Evolutionary conservation across 495 filamentous ascomycete species (phyloP), one percentile per base, ranked within the genome.

Genomic region (Trichoderma virens): DNA sequence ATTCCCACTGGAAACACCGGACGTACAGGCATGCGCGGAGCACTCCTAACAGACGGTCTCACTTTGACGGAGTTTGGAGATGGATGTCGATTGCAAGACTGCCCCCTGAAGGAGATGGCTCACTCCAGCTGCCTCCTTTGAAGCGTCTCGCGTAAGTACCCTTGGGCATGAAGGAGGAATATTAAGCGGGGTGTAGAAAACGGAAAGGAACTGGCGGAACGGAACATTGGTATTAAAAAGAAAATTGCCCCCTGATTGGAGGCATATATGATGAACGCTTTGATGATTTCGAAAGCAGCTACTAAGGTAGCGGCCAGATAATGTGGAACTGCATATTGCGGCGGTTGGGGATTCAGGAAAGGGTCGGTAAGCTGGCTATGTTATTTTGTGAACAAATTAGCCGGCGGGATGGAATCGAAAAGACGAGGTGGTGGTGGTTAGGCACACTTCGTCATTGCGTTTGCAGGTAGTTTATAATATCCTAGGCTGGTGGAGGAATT

Each of bases 241-340:
- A 56, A 56, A 56, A 56, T 7, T 56, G 23, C 7, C 51, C 27
- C 20, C 14, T 16, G 25, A 28, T 28, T 8, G 25, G 25, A 30
- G 51, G 51, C 27, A 30, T 30, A 28, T 56, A 56, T 8, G 51
- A 56, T 5, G 16, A n/a, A n/a, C n/a, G n/a, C n/a, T 6, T 56
- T 56, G 51, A 56, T 30, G 51, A 56, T 56, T 30, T 3, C 18
- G 30, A 56, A 30, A 30, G 51, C 51, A 28, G 51, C 51, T 27
- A 30, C 51, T 16, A 18, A 56, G 20, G 51, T 16, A 30, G 51
- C 25, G 51, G 27, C 51, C 11, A 30, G 25, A 30, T 56, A 56
- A 28, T 56, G 25, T 28, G 51, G 51, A 56, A 56, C n/a, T 56
- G 51, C 9, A 56, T 56, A 56, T 56, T 56, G 43, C 43, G 43